A percentile compares a stretch with the other conserved stretches of the same genome.
These are phyloP conservation scores for Colletotrichum navitas DNA, from an alignment of 2,329 filamentous ascomycete genomes.

Conservation along the genomic window DNA sequence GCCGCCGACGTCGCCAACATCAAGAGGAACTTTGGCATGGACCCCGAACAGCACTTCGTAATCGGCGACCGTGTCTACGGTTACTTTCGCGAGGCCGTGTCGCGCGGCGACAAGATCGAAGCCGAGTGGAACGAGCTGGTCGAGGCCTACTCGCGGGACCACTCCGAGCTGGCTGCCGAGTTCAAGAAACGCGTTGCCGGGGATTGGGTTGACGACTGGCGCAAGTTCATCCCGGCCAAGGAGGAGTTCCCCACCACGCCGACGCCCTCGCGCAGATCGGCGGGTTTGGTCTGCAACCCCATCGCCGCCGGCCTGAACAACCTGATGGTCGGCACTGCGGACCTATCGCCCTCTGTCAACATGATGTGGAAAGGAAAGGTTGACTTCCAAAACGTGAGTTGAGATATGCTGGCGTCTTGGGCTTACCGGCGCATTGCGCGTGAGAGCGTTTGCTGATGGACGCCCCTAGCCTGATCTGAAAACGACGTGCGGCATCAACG, in stretches of 20 bases:
- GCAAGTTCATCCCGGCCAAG: conserved; percentile 60
- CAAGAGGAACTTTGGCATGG: conserved; percentile 51
- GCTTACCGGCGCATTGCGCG: background rate
- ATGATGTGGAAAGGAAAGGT: conserved; percentile 68
- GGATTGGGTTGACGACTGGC: conserved; percentile 62
- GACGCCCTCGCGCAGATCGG: conserved; percentile 64
- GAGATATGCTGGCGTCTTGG: background rate
- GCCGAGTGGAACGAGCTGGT: conserved; percentile 61
- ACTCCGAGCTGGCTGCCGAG: conserved; percentile 64
- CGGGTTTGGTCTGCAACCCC: conserved; percentile 63
- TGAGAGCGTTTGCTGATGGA: background rate
- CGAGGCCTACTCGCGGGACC: conserved; percentile 55
- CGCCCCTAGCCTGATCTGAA: conserved; percentile 48
- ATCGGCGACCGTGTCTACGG: conserved; percentile 60
- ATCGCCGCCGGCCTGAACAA: conserved; percentile 60
- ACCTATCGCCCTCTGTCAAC: conserved; percentile 65
- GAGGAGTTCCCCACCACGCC: conserved; percentile 58
- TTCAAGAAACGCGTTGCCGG: conserved; percentile 62
- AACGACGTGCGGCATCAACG: conserved; percentile 64
- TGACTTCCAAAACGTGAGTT: conserved; percentile 58
- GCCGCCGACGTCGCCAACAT: conserved; percentile 61
- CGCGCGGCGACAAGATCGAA: conserved; percentile 59
- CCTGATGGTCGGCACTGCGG: conserved; percentile 67
- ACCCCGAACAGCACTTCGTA: conserved; percentile 53
- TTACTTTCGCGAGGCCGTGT: conserved; percentile 62